Evolutionary conservation across 805 yeast species (phyloP).

Genomic region (Saccharomycopsis javanensis): DNA sequence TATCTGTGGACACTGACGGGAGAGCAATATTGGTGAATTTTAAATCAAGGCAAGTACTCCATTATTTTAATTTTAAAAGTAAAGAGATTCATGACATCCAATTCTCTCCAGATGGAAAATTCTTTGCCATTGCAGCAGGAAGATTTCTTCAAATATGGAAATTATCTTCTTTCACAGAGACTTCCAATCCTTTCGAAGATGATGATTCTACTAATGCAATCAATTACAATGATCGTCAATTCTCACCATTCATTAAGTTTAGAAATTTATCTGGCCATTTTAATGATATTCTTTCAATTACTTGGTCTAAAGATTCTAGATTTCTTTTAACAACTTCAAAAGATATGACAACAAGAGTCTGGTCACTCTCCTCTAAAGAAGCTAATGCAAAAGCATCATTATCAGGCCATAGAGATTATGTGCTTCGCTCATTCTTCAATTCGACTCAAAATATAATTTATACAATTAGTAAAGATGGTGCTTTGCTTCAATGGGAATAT

Average conservation of each 20-base stretch:
- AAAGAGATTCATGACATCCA: constrained; percentile 63
- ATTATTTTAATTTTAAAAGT: constrained; percentile 80
- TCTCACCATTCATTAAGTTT: constrained; percentile 91
- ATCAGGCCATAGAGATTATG: constrained; percentile 88
- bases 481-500: constrained; percentile 87
- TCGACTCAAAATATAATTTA: constrained; percentile 83
- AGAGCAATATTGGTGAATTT: constrained; percentile 88
- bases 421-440: constrained; percentile 78
- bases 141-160: constrained; percentile 88
- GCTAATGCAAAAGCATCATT: constrained; percentile 69
- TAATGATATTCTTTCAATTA: constrained; percentile 62
- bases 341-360: constrained; percentile 82
- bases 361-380: constrained; percentile 63
- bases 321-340: constrained; percentile 79
- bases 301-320: constrained; percentile 89
- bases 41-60: constrained; percentile 71
- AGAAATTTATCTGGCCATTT: constrained; percentile 90
- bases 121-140: constrained; percentile 78
- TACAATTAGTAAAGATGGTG: constrained; percentile 91
- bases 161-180: constrained; percentile 44
- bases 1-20: constrained; percentile 86
- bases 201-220: constrained; percentile 24
- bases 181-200: constrained; percentile 16
- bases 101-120: constrained; percentile 82
- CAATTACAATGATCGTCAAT: constrained; percentile 72